phyloP scores from a whole-genome alignment of 2,329 filamentous ascomycete genomes.

The Blumeria hordei region DNA sequence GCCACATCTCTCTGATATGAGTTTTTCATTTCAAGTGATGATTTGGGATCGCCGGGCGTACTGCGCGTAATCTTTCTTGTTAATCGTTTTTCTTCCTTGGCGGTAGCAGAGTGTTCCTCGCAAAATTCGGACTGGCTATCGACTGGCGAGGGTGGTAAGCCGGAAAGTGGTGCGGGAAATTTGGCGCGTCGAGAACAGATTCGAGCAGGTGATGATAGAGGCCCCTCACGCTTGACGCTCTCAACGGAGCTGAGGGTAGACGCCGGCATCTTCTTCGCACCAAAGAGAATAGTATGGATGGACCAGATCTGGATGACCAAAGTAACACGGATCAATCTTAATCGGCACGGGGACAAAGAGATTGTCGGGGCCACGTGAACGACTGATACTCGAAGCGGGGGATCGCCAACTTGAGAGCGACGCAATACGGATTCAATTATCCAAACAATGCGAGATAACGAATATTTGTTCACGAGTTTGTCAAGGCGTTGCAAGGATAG shows the following conservation, averaged over 20 bases:
- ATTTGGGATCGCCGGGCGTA: slow-evolving; percentile 11
- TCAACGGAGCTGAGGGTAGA: background rate
- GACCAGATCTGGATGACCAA: too few species aligned
- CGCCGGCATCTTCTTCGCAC: background rate
- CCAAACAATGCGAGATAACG: too few species aligned
- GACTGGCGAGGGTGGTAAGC: slow-evolving; percentile 11
- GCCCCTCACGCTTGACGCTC: background rate
- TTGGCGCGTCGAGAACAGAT: slow-evolving; percentile 3
- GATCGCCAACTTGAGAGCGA: too few species aligned
- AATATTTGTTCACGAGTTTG: too few species aligned
- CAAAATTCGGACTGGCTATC: slow-evolving; percentile 8
- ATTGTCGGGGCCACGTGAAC: too few species aligned
- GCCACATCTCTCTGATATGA: slow-evolving; percentile 11
- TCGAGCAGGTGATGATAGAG: background rate
- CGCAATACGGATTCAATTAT: too few species aligned
- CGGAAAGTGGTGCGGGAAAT: slow-evolving; percentile 2
- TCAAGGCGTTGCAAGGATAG: too few species aligned
- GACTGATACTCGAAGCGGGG: too few species aligned
- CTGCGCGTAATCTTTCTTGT: slow-evolving; percentile 12
- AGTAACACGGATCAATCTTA: too few species aligned
- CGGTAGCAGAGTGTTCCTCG: slow-evolving; percentile 4
- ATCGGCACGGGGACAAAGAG: too few species aligned
- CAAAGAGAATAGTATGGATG: too few species aligned
- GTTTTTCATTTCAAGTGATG: slow-evolving; percentile 10
- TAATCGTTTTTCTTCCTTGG: slow-evolving; percentile 8